phyloP scores from a whole-genome alignment of 164 flowering plant species.

The Santalum album region DNA sequence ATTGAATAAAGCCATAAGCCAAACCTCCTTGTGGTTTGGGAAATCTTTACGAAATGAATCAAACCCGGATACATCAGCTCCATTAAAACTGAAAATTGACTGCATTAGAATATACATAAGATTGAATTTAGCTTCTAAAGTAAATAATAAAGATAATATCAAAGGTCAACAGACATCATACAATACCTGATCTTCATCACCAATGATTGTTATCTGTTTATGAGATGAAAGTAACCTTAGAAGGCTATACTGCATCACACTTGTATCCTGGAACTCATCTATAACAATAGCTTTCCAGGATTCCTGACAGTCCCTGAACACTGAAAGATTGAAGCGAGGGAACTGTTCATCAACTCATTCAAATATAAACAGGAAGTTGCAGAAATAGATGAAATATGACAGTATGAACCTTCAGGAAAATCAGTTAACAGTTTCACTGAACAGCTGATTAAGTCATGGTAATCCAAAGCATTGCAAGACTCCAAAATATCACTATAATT shows the following conservation, averaged over 20 bases:
- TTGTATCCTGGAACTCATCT: slow-evolving; percentile 97
- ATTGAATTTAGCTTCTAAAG: background rate
- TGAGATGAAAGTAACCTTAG: slow-evolving; percentile 70
- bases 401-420: slow-evolving; percentile 65
- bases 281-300: slow-evolving; percentile 79
- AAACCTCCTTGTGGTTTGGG: slow-evolving; percentile 76
- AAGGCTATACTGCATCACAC: slow-evolving; percentile 79
- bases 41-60: slow-evolving; percentile 85
- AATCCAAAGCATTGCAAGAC: slow-evolving; percentile 92
- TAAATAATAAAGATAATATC: background rate
- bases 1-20: background rate
- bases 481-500: slow-evolving; percentile 56
- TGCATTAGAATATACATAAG: slow-evolving; percentile 25
- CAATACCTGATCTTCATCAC: slow-evolving; percentile 91
- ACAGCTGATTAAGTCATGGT: slow-evolving; percentile 83
- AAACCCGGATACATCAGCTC: slow-evolving; percentile 84
- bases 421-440: slow-evolving; percentile 69
- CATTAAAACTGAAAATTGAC: slow-evolving; percentile 97
- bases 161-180: background rate
- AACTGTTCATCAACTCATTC: background rate
- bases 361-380: background rate
- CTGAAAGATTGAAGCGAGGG: slow-evolving; percentile 25
- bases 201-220: slow-evolving; percentile 72
- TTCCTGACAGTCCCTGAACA: slow-evolving; percentile 53
- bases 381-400: background rate